phyloP scores from a whole-genome alignment of 1,139 yeast genomes.

The Magnusiomyces ingens region DNA sequence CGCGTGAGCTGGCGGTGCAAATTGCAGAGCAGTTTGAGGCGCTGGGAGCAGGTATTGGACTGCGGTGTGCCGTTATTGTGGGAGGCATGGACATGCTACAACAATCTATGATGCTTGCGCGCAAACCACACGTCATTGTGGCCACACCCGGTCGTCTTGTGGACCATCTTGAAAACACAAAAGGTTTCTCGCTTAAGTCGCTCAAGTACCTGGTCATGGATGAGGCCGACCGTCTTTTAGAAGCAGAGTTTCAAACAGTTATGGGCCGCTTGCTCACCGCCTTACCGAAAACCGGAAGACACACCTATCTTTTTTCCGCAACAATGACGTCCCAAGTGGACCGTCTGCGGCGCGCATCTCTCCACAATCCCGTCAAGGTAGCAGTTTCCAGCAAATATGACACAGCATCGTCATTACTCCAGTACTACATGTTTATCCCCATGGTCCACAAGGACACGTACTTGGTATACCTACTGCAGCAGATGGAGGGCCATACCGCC shows the following conservation, averaged over 20 bases:
- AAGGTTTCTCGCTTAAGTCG: conserved; percentile 78
- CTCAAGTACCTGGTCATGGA: conserved; percentile 86
- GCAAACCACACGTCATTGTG: conserved; percentile 88
- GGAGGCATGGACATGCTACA: conserved; percentile 99
- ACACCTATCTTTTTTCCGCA: conserved; percentile 87
- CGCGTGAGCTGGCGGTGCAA: conserved; percentile 95
- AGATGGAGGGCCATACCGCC: conserved; percentile 75
- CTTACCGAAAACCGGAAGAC: conserved; percentile 72
- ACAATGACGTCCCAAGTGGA: conserved; percentile 95
- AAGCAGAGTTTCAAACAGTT: conserved; percentile 96
- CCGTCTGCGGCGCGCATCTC: conserved; percentile 87
- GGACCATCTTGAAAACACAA: conserved; percentile 93
- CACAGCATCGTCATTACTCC: conserved; percentile 87
- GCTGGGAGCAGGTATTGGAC: conserved; percentile 83
- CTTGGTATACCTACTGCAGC: conserved; percentile 74
- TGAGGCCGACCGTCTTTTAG: conserved; percentile 92
- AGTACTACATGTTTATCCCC: conserved; percentile 84
- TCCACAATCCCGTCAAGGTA: conserved; percentile 81
- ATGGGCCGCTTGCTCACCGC: conserved; percentile 77
- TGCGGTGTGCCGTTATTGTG: conserved; percentile 77
- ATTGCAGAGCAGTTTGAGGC: conserved; percentile 95
- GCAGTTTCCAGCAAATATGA: conserved; percentile 85
- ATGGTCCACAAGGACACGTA: conserved; percentile 90
- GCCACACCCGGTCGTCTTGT: conserved; percentile 96
- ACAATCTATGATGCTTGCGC: conserved; percentile 87